Base-by-base conservation (phyloP, 1,284 basidiomycete species). In the Fomitopsis schrenkii region DNA sequence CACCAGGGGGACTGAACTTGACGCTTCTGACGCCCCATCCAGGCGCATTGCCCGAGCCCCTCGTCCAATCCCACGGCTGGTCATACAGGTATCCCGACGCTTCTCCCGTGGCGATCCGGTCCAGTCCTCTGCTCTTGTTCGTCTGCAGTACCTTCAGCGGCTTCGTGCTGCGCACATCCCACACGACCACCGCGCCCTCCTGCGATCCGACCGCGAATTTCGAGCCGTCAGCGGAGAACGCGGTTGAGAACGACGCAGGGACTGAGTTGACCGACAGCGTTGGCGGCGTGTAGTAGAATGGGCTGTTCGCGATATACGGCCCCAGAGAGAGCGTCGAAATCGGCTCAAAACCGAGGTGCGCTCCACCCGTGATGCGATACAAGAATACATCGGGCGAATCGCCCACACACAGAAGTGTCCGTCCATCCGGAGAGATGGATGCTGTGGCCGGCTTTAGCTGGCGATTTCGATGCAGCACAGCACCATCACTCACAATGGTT, bases 161-260 rank as follows among this genome's bases (percentile, higher is more conserved):
- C 68, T 84, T 86, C 45, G 83, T 80, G 64, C 86, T 88, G 61
- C 90, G 78, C 46, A 92, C 88, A 71, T 92, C 90, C 90, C 88
- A 91, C 9, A 91, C 84, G 3, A 86, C 87, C 1, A 95, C 87
- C 14, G 87, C 81, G 14, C 94, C 94, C 69, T 95, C 93, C 72
- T 96, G 94, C 26, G 86, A 88, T 4, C 90, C 93, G 0, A 95
- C 91, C 0, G 92, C 93, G 69, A 94, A 95, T 67, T 93, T 92
- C 54, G 81, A 80, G 0, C 93, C 91, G 66, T 93, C 88, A 0
- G 85, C 76, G 4, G 87, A 91, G 79, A 94, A 96, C 0, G 91
- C 85, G 0, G 91, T 93, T 15, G 87, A 90, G 74, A 95, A 95
- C n/a, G 90, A 90, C 2, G 90, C 87, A 2, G 84, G 82, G 19